Percentiles rank a stretch among this genome's conserved stretches.
Conservation (phyloP, 2,329 filamentous ascomycete genomes). For the Sarocladiaceae sp. region DNA sequence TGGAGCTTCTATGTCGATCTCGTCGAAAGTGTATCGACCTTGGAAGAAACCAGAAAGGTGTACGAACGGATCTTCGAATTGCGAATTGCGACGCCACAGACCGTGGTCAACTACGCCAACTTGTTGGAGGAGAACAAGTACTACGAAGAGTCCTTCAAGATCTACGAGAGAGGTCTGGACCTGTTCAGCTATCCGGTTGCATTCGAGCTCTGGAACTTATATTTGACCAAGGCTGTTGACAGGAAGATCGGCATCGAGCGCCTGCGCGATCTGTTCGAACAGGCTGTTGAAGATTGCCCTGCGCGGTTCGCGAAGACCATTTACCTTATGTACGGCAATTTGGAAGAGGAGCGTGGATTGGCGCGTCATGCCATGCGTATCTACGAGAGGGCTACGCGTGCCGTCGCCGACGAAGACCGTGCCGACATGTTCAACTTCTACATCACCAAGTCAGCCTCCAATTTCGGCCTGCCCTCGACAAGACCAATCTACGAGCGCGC, state of each 20-base stretch:
- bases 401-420: constrained; percentile 89
- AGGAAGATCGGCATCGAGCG: constrained; percentile 94
- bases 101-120: constrained; percentile 97
- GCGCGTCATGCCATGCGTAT: constrained; percentile 98
- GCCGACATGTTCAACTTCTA: constrained; percentile 99
- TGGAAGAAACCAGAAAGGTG: constrained; percentile 89
- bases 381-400: constrained; percentile 92
- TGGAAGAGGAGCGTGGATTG: constrained; percentile 92
- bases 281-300: constrained; percentile 91
- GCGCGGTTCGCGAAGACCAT: constrained; percentile 94
- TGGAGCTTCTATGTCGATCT: constrained; percentile 99
- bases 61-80: constrained; percentile 98
- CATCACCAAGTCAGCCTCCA: constrained; percentile 96
- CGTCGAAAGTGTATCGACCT: constrained; percentile 85
- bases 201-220: constrained; percentile 98
- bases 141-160: constrained; percentile 95
- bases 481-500: constrained; percentile 94
- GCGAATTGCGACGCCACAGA: constrained; percentile 95
- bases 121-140: constrained; percentile 91
- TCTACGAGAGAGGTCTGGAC: constrained; percentile 93
- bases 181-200: constrained; percentile 98
- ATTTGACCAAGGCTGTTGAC: constrained; percentile 94
- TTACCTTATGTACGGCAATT: constrained; percentile 96
- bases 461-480: constrained; percentile 94
- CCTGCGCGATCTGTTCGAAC: constrained; percentile 91